A percentile compares a stretch with the other conserved stretches of the same genome.
phyloP scores from a whole-genome alignment of 257 asterid genomes.

The Solanum appendiculatum region DNA sequence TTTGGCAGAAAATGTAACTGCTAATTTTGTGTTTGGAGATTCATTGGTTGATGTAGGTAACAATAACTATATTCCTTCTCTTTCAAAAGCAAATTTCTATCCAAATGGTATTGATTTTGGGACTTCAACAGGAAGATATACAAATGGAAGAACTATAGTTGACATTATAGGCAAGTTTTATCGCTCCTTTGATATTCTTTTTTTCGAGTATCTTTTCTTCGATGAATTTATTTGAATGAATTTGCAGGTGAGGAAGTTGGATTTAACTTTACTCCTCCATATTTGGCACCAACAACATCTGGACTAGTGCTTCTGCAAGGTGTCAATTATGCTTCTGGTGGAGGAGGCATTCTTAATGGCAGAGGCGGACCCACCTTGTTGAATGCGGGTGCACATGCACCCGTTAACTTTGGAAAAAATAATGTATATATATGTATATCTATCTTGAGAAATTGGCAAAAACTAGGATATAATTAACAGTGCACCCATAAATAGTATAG shows the following conservation, averaged over 20 bases:
- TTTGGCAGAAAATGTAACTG: conserved; percentile 11
- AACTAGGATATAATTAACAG: no score
- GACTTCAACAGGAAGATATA: conserved; percentile 60
- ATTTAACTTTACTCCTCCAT: conserved; percentile 52
- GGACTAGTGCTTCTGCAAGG: conserved; percentile 47
- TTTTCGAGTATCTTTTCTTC: not conserved
- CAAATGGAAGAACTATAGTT: conserved; percentile 67
- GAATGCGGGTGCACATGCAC: no score
- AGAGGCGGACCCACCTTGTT: no score
- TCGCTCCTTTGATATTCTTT: not conserved
- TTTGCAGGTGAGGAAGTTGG: conserved; percentile 50
- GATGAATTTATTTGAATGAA: not conserved
- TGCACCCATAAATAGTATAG: no score
- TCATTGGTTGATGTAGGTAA: conserved; percentile 75
- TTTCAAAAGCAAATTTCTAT: conserved; percentile 56
- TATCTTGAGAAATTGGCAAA: no score
- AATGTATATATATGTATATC: no score
- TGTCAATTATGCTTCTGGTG: conserved; percentile 77
- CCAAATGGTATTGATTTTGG: conserved; percentile 86
- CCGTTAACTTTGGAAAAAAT: no score
- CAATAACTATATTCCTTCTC: conserved; percentile 55
- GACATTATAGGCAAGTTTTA: conserved; percentile 58
- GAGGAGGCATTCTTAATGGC: conserved; percentile 62
- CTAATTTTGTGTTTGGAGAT: conserved; percentile 72
- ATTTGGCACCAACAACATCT: conserved; percentile 53